Base-by-base conservation (phyloP, 495 filamentous ascomycete genomes). In the Penicillium taxi region DNA sequence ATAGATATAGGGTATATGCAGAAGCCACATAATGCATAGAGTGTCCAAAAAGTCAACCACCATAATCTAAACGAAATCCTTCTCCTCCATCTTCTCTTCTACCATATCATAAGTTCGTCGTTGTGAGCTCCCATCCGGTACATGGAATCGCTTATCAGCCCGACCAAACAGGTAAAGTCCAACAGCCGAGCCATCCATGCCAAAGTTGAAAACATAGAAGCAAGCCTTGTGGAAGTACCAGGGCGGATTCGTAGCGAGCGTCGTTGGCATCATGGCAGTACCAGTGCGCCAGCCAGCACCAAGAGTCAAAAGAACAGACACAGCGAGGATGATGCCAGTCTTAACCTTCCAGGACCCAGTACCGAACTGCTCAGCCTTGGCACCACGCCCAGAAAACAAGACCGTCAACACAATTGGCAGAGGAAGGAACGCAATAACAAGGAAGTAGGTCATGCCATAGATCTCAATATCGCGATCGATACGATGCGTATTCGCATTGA, bases 171-270 rank as follows among this genome's bases (percentile, higher is more conserved):
- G 68, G 53, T 82, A 89, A 3, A 79, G 44, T 6, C 59, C 59
- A 2, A 90, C 71, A 9, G 90, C 74, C 3, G 79, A 14, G 17
- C 86, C 56, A 58, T 96, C 89, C 9, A 86, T 63, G 1, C 58
- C 63, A 44, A 88, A 88, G 52, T 81, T 77, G 66, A 94, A 87
- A 46, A 77, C 51, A 59, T 88, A 95, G 61, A 91, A 94, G 48
- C 73, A 75, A 2, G 76, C 72, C 47, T 81, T 81, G 41, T 55
- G 62, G 44, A 82, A 70, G 42, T 81, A 91, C 70, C 77, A 81
- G 2, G 77, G 70, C 8, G 84, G 81, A 22, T 82, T 24, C 5
- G 34, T 55, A 7, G 47, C 29, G 0, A 78, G 81, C 5, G 74
- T 65, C 1, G 58, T 50, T 0, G 70, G 55, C 30, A 68, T 61